Percentiles rank a stretch among this genome's conserved stretches.
Evolutionary conservation across 805 yeast genomes (phyloP).

Genomic region (Yamadazyma insecticola): DNA sequence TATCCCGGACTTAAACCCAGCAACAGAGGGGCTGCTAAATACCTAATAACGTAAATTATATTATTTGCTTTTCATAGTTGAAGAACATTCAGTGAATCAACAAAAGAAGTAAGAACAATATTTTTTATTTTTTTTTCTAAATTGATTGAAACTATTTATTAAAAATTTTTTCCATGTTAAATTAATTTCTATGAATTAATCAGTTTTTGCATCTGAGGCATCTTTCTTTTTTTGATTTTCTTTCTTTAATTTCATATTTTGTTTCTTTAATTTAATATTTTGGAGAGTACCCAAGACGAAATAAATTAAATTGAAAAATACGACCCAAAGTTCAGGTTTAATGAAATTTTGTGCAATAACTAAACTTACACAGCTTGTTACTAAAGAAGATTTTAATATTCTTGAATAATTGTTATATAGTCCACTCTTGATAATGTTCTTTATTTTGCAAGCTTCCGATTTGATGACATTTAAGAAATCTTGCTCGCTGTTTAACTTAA

Average conservation of each 20-base stretch:
- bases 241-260: neutral
- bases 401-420: conserved; percentile 40
- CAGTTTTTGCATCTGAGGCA: too few relatives aligned
- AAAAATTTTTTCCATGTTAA: too few relatives aligned
- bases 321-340: conserved; percentile 60
- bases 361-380: conserved; percentile 50
- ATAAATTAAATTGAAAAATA: conserved; percentile 54
- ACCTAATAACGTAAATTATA: too few relatives aligned
- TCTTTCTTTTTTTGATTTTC: neutral
- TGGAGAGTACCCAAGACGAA: conserved; percentile 60
- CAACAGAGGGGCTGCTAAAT: too few relatives aligned
- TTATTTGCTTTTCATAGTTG: too few relatives aligned
- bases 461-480: conserved; percentile 6
- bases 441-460: conserved; percentile 15
- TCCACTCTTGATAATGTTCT: conserved; percentile 20
- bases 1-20: too few relatives aligned
- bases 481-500: conserved; percentile 3
- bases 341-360: conserved; percentile 54
- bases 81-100: too few relatives aligned
- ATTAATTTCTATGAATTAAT: too few relatives aligned
- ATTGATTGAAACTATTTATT: too few relatives aligned
- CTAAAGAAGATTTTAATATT: conserved; percentile 49
- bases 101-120: too few relatives aligned
- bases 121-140: too few relatives aligned
- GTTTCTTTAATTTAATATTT: conserved; percentile 42